Percentiles rank a stretch among this genome's conserved stretches.
phyloP scores from a whole-genome alignment of 768 basidiomycete species.

The Dentipellis fragilis region DNA sequence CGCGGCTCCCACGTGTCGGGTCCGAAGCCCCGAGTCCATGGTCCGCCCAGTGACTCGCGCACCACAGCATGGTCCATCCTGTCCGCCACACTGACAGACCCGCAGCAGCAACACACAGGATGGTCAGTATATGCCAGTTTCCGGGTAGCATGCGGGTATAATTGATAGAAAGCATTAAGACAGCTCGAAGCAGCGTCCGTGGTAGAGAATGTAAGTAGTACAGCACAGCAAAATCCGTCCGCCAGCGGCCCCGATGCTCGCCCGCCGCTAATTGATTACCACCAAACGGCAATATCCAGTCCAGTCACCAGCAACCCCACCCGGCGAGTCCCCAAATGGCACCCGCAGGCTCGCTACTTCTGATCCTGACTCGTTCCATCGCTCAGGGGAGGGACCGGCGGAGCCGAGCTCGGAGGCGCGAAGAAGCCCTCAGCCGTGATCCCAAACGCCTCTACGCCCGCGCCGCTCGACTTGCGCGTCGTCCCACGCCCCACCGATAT shows the following conservation, averaged over 20 bases:
- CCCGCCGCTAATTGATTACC: neutral
- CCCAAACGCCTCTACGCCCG: slow-evolving; percentile 67
- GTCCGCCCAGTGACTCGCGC: neutral
- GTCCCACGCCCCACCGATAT: slow-evolving; percentile 58
- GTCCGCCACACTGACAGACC: neutral
- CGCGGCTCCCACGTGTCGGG: neutral
- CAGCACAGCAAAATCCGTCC: neutral
- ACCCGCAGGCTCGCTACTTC: neutral
- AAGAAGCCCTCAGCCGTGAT: slow-evolving; percentile 78
- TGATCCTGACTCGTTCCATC: slow-evolving; percentile 2
- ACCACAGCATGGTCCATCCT: neutral
- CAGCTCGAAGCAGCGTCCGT: too few species aligned
- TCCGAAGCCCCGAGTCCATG: neutral
- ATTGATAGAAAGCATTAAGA: too few species aligned
- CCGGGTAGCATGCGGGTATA: too few species aligned
- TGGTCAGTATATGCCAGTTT: too few species aligned
- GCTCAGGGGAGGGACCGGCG: slow-evolving; percentile 2
- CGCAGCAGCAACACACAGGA: neutral
- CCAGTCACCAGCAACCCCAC: neutral
- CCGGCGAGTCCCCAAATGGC: neutral
- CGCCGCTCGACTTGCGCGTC: slow-evolving; percentile 51
- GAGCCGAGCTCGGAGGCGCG: slow-evolving; percentile 32
- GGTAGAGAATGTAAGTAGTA: too few species aligned
- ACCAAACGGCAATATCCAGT: neutral
- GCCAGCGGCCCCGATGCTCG: neutral